These are phyloP conservation scores for Arthroderma sp. DNA, from an alignment of 2,329 filamentous ascomycete genomes.

Conservation along the genomic window DNA sequence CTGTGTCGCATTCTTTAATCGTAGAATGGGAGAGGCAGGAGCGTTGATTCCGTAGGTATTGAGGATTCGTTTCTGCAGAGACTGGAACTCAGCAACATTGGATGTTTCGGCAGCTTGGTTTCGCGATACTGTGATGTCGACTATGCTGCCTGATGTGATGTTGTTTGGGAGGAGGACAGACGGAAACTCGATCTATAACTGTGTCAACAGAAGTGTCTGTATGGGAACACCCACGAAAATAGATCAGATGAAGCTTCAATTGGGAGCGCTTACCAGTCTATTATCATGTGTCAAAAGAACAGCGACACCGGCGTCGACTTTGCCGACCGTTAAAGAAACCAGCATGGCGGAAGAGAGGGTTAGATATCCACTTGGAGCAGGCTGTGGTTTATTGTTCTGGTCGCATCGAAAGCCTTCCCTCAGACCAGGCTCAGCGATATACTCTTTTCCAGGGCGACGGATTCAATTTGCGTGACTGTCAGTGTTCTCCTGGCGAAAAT, in stretches of 20 bases:
- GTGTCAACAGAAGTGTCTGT: neutral
- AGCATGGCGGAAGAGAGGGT: constrained; percentile 51
- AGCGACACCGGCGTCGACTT: constrained; percentile 96
- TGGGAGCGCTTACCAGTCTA: constrained; percentile 55
- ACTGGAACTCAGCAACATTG: constrained; percentile 61
- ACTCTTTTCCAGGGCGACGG: too few species aligned
- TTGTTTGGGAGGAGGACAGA: constrained; percentile 92
- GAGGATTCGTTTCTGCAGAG: constrained; percentile 81
- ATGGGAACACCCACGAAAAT: constrained; percentile 6
- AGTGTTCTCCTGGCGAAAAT: too few species aligned
- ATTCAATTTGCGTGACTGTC: too few species aligned
- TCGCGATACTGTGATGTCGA: constrained; percentile 89
- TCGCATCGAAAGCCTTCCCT: too few species aligned
- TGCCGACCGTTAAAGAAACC: constrained; percentile 94
- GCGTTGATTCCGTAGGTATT: constrained; percentile 70
- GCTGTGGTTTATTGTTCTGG: too few species aligned
- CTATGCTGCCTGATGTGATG: constrained; percentile 90
- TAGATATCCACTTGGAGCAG: too few species aligned
- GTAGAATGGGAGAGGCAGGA: constrained; percentile 63
- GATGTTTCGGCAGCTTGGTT: constrained; percentile 67
- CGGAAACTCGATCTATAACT: constrained; percentile 84
- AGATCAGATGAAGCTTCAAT: neutral
- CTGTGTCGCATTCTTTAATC: constrained; percentile 93
- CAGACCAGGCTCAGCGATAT: too few species aligned
- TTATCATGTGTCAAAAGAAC: constrained; percentile 95